Evolutionary conservation across 2,329 filamentous ascomycete genomes (phyloP).

Genomic region (Exophiala spinifera): DNA sequence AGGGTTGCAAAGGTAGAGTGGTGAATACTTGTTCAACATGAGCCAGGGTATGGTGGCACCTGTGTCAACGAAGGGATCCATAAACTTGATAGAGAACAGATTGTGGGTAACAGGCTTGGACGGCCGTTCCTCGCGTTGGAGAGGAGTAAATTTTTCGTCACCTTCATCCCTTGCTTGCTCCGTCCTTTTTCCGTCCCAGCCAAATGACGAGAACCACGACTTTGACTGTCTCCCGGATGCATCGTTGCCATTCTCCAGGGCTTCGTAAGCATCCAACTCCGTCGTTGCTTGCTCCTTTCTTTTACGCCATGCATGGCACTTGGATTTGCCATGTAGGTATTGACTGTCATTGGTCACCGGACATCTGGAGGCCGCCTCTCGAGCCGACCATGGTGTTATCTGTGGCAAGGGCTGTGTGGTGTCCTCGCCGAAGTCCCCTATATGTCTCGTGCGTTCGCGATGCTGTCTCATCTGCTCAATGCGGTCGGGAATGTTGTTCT

Average conservation of each 20-base stretch:
- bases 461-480: neutral
- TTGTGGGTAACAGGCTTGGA: constrained; percentile 14
- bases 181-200: constrained; percentile 21
- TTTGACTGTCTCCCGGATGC: constrained; percentile 3
- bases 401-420: constrained; percentile 6
- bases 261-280: constrained; percentile 22
- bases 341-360: constrained; percentile 14
- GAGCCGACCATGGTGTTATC: constrained; percentile 14
- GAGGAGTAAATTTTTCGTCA: neutral
- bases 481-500: neutral
- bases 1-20: constrained; percentile 36
- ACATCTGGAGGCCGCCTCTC: constrained; percentile 10
- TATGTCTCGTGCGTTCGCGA: neutral
- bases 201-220: constrained; percentile 19
- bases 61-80: constrained; percentile 35
- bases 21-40: constrained; percentile 54
- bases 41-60: constrained; percentile 41
- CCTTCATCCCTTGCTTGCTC: neutral
- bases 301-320: constrained; percentile 19
- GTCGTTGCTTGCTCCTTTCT: constrained; percentile 18
- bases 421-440: constrained; percentile 5
- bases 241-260: neutral
- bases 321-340: constrained; percentile 5
- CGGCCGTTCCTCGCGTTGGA: neutral
- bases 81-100: constrained; percentile 11